phyloP scores from a whole-genome alignment of 2,329 filamentous ascomycete genomes.

The Colletotrichum liriopes region DNA sequence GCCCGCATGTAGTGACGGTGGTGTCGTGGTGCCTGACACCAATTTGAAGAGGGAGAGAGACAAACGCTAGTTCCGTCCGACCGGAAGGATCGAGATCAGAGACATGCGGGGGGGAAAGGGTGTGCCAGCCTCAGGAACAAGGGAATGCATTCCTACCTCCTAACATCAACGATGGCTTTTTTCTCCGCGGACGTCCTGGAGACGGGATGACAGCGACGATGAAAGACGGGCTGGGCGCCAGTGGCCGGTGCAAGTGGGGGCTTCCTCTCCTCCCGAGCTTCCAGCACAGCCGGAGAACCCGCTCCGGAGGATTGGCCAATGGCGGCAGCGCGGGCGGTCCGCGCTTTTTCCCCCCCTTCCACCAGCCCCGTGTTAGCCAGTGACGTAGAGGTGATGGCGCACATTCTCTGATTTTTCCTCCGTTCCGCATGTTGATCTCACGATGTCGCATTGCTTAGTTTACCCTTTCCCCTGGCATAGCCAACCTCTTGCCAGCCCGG shows the following conservation, averaged over 20 bases:
- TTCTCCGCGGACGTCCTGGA: background rate
- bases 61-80: background rate
- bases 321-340: background rate
- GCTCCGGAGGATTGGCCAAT: constrained; percentile 31
- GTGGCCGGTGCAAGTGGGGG: constrained; percentile 5
- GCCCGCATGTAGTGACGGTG: background rate
- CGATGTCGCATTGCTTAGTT: constrained; percentile 13
- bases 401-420: background rate
- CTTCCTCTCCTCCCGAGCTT: constrained; percentile 6
- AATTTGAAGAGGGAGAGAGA: background rate
- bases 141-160: background rate
- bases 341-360: background rate
- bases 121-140: constrained; percentile 26
- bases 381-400: constrained; percentile 39
- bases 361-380: constrained; percentile 24
- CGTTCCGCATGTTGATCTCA: background rate
- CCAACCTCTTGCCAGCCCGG: background rate
- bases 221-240: background rate
- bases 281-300: constrained; percentile 12
- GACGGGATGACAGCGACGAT: constrained; percentile 16
- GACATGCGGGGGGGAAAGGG: constrained; percentile 2
- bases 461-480: constrained; percentile 14
- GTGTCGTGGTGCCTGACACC: constrained; percentile 19
- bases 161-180: background rate
- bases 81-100: constrained; percentile 26